Conservation (phyloP, 108 stramenopile species). For the Fistulifera pelliculosa region DNA sequence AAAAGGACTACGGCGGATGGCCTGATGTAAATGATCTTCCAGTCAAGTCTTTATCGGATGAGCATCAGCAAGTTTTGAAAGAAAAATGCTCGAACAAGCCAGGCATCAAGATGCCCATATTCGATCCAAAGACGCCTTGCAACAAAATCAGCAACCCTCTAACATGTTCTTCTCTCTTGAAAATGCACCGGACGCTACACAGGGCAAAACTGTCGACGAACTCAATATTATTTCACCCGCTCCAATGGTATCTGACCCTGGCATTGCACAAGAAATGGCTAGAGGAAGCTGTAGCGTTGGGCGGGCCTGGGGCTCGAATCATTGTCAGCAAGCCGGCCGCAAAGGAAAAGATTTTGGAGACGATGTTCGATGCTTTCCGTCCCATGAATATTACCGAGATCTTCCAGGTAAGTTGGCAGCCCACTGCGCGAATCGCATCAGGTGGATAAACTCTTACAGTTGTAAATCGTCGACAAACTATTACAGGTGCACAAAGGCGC, state of each 20-base stretch:
- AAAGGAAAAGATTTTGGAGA: slow-evolving; percentile 65
- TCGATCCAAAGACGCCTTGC: background rate
- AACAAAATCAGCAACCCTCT: background rate
- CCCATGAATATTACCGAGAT: slow-evolving; percentile 78
- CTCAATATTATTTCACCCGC: background rate
- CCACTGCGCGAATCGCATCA: background rate
- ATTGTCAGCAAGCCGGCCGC: slow-evolving; percentile 54
- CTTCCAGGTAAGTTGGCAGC: slow-evolving; percentile 34
- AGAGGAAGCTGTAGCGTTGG: slow-evolving; percentile 47
- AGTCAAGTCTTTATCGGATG: slow-evolving; percentile 11
- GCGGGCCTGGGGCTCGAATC: slow-evolving; percentile 53
- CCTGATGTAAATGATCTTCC: slow-evolving; percentile 19
- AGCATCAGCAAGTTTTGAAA: slow-evolving; percentile 1
- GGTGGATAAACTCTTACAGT: background rate
- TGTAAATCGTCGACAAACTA: background rate
- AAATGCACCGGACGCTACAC: background rate
- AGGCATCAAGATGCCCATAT: slow-evolving; percentile 8
- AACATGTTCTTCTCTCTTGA: slow-evolving; percentile 1
- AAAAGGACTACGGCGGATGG: slow-evolving; percentile 36
- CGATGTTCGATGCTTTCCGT: slow-evolving; percentile 48
- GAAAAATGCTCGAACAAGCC: slow-evolving; percentile 9
- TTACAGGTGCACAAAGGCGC: slow-evolving; percentile 15
- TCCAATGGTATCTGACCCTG: slow-evolving; percentile 11
- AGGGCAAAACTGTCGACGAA: slow-evolving; percentile 3
- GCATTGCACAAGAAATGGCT: slow-evolving; percentile 63